A percentile compares a stretch with the other conserved stretches of the same genome.
Conservation (phyloP, 768 basidiomycete genomes). For the Agaricus sinodeliciosus region DNA sequence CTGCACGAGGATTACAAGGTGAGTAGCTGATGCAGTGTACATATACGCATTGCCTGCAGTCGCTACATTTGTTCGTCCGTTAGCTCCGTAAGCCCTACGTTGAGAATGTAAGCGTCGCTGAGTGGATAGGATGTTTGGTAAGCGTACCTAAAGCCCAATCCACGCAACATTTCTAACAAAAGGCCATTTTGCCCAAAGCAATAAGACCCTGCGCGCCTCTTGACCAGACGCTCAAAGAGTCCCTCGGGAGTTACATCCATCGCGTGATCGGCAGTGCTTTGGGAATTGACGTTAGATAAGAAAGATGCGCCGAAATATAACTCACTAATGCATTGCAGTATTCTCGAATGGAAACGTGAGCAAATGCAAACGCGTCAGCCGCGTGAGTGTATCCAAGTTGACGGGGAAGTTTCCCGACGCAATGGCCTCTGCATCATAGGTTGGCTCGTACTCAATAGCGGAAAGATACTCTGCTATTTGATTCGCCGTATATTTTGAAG, state of each 20-base stretch:
- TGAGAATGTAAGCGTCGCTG: neutral
- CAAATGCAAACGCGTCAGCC: constrained; percentile 21
- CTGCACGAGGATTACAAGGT: constrained; percentile 26
- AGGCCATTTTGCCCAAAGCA: constrained; percentile 24
- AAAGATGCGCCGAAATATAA: neutral
- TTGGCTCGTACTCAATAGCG: constrained; percentile 16
- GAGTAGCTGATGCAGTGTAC: constrained; percentile 14
- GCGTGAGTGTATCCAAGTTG: constrained; percentile 21
- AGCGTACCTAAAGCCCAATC: constrained; percentile 22
- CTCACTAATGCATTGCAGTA: constrained; percentile 32
- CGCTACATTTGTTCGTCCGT: constrained; percentile 21
- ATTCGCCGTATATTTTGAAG: constrained; percentile 17
- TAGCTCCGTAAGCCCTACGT: constrained; percentile 20
- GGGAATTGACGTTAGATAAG: neutral
- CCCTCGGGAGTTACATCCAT: constrained; percentile 21
- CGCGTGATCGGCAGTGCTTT: constrained; percentile 18
- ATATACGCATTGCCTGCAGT: neutral
- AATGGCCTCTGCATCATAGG: constrained; percentile 14
- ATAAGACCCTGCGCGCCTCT: constrained; percentile 18
- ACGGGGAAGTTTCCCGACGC: constrained; percentile 15
- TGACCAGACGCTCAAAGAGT: constrained; percentile 18
- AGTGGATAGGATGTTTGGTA: neutral
- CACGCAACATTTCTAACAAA: constrained; percentile 21
- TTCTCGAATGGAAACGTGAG: constrained; percentile 32
- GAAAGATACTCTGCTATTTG: constrained; percentile 21